Evolutionary conservation across 805 yeast genomes (phyloP).

Genomic region (Metschnikowia lochheadii): DNA sequence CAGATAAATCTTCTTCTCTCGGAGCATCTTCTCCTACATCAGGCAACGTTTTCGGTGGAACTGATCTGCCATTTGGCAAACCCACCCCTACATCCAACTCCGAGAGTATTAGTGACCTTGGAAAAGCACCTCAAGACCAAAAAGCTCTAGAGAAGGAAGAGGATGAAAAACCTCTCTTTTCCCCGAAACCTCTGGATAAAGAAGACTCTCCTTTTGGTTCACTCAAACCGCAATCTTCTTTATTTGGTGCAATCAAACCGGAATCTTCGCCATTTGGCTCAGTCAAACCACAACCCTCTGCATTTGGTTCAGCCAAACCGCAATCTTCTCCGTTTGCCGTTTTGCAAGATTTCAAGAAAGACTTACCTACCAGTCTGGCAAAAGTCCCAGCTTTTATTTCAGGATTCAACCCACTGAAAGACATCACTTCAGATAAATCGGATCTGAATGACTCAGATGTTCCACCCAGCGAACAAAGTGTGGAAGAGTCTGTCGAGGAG

Average conservation of each 20-base stretch:
- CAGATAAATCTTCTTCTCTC: neutral
- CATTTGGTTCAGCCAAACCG: neutral
- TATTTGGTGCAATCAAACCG: too few species aligned
- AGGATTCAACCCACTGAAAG: neutral
- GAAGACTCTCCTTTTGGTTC: neutral
- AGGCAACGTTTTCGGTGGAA: neutral
- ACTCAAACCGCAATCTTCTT: neutral
- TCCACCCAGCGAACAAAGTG: neutral
- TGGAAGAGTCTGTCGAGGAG: neutral
- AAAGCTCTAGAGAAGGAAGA: neutral
- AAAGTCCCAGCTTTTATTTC: neutral
- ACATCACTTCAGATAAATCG: neutral
- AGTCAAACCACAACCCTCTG: neutral
- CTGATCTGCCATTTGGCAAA: neutral
- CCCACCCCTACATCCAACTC: neutral
- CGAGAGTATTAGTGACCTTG: neutral
- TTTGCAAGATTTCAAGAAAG: neutral
- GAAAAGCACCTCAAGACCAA: neutral
- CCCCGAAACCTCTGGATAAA: too few species aligned
- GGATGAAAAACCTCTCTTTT: neutral
- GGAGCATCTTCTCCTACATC: neutral
- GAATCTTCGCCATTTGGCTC: slow-evolving; percentile 1
- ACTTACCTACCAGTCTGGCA: neutral
- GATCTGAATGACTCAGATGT: too few species aligned
- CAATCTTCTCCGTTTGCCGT: slow-evolving; percentile 1